Evolutionary conservation across 2,329 filamentous ascomycete species (phyloP).

Genomic region (Neurospora sp.): DNA sequence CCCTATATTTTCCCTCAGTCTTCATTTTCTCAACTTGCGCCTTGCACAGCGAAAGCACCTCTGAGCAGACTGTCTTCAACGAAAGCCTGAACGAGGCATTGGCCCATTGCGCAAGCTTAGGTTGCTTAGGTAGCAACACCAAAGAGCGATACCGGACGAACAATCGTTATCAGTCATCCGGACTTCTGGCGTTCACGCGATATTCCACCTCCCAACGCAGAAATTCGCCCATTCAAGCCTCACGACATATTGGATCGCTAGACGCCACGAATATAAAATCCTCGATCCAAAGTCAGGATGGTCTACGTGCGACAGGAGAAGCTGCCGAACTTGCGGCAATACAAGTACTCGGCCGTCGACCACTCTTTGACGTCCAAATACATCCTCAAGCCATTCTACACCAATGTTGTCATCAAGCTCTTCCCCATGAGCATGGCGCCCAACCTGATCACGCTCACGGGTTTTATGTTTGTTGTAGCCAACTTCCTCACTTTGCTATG

Average conservation of each 20-base stretch:
- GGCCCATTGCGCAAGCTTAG: not conserved
- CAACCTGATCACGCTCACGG: slow-evolving; percentile 78
- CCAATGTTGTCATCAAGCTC: slow-evolving; percentile 81
- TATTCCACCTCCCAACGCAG: not conserved
- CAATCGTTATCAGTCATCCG: not conserved
- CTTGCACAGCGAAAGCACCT: not conserved
- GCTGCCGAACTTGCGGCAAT: slow-evolving; percentile 79
- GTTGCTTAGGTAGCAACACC: not conserved
- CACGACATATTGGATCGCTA: not conserved
- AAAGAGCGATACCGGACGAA: not conserved
- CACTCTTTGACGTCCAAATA: slow-evolving; percentile 84
- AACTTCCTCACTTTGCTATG: slow-evolving; percentile 90
- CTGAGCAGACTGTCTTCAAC: not conserved
- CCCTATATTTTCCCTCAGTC: not conserved
- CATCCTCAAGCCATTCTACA: slow-evolving; percentile 96
- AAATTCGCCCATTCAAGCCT: not conserved
- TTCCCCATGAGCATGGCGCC: slow-evolving; percentile 95
- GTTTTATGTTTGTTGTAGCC: slow-evolving; percentile 78
- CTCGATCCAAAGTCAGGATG: slow-evolving; percentile 42
- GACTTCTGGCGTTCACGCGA: not conserved
- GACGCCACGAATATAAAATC: not conserved
- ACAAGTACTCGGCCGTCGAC: slow-evolving; percentile 92
- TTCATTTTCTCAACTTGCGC: not conserved
- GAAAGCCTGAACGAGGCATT: not conserved
- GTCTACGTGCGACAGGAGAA: slow-evolving; percentile 91